phyloP scores from a whole-genome alignment of 2,329 filamentous ascomycete genomes.

The Paecilomyces fulvus region DNA sequence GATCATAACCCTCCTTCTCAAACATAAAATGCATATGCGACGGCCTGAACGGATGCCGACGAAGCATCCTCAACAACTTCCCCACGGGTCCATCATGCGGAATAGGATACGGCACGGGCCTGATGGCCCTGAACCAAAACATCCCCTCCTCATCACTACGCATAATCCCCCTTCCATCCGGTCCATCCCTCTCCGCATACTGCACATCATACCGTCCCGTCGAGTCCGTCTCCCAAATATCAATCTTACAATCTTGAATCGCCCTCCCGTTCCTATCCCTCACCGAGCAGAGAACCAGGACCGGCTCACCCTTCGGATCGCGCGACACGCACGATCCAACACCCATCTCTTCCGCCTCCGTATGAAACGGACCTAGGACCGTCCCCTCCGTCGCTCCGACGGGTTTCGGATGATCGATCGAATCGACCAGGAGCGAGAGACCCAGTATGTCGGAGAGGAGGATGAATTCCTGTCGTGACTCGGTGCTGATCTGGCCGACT shows the following conservation, averaged over 20 bases:
- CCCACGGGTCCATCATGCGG: conserved; percentile 79
- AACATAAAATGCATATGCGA: conserved; percentile 88
- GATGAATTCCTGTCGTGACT: conserved; percentile 72
- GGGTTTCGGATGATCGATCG: conserved; percentile 76
- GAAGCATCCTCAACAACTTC: conserved; percentile 54
- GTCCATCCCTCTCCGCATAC: conserved; percentile 53
- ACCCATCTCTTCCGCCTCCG: conserved; percentile 52
- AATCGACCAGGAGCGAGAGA: conserved; percentile 70
- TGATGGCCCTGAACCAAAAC: conserved; percentile 81
- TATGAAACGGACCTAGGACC: conserved; percentile 76
- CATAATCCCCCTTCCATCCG: conserved; percentile 67
- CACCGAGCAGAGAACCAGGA: conserved; percentile 66
- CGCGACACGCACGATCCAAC: conserved; percentile 57
- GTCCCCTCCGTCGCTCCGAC: conserved; percentile 63
- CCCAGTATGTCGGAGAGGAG: conserved; percentile 72
- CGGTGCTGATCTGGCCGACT: conserved; percentile 64
- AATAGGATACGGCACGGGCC: conserved; percentile 78
- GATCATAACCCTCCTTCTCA: conserved; percentile 67
- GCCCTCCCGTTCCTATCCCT: conserved; percentile 57
- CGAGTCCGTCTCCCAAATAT: conserved; percentile 79
- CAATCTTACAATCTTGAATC: conserved; percentile 59
- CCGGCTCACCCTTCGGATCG: conserved; percentile 59
- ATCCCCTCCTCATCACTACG: conserved; percentile 59
- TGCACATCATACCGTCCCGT: conserved; percentile 79
- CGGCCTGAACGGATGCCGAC: conserved; percentile 70